Evolutionary conservation across 345 rosid genomes (phyloP).

Genomic region (Alliaria petiolata): DNA sequence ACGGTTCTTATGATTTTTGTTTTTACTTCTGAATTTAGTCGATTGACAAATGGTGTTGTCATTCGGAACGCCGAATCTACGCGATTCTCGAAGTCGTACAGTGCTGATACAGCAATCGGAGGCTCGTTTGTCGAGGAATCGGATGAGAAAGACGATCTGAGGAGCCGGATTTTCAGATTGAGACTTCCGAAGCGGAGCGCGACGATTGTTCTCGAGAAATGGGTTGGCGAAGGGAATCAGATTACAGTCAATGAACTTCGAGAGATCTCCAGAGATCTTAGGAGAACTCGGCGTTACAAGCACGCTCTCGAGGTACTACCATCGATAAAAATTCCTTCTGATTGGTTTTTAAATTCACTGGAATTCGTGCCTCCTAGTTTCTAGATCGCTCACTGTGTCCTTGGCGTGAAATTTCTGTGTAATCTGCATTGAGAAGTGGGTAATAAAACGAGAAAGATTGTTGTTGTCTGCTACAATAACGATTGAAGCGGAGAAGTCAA

Average conservation of each 20-base stretch:
- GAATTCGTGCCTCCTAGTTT: not conserved
- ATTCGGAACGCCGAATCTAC: constrained; percentile 12
- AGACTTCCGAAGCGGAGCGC: constrained; percentile 85
- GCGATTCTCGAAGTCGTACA: constrained; percentile 13
- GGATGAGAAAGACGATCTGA: constrained; percentile 57
- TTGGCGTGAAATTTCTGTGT: not conserved
- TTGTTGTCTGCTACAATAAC: not conserved
- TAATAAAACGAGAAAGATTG: not conserved
- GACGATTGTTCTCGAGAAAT: constrained; percentile 62
- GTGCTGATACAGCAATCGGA: constrained; percentile 22
- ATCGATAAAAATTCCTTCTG: not conserved
- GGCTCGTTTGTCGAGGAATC: constrained; percentile 29
- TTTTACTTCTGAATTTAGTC: not conserved
- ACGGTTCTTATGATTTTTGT: not conserved
- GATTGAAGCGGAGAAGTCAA: not conserved
- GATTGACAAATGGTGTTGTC: constrained; percentile 14
- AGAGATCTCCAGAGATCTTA: constrained; percentile 67
- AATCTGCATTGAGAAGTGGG: not conserved
- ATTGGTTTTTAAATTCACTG: not conserved
- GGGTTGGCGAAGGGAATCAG: constrained; percentile 75
- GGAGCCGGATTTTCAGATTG: constrained; percentile 66
- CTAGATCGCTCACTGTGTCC: not conserved
- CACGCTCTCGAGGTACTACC: constrained; percentile 87
- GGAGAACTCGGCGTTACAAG: constrained; percentile 72
- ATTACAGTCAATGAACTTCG: constrained; percentile 60